Percentiles rank a stretch among this genome's conserved stretches.
These are phyloP conservation scores for Antitrichia curtipendula DNA, from an alignment of 225 moss, liverwort and hornwort genomes.

Conservation along the genomic window DNA sequence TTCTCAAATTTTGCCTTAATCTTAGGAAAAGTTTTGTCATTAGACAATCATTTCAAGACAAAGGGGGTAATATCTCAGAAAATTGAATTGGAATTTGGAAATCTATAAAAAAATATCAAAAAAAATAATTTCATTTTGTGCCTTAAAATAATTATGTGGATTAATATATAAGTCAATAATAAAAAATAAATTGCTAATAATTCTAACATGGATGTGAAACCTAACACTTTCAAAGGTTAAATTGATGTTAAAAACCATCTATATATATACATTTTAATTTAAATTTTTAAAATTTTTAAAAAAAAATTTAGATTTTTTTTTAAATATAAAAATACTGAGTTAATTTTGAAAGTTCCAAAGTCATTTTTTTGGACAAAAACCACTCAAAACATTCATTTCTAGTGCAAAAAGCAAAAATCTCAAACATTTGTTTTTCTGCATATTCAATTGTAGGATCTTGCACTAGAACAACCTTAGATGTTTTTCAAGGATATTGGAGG, in stretches of 20 bases:
- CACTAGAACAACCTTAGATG: too few species aligned
- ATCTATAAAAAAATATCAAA: not conserved
- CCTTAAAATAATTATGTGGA: not conserved
- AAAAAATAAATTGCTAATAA: not conserved
- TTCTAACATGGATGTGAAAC: not conserved
- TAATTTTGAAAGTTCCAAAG: rapidly evolving
- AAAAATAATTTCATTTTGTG: not conserved
- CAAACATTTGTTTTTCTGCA: too few species aligned
- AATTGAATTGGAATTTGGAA: not conserved
- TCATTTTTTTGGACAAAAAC: not conserved
- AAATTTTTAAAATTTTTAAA: too few species aligned
- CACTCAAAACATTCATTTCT: not conserved
- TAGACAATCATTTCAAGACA: too few species aligned
- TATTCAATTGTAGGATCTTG: too few species aligned
- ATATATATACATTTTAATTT: too few species aligned
- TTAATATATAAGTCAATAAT: not conserved
- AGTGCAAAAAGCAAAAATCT: not conserved
- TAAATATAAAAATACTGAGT: not conserved
- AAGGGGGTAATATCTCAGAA: too few species aligned
- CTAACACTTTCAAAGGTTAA: not conserved
- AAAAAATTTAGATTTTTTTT: too few species aligned
- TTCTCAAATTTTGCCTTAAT: too few species aligned
- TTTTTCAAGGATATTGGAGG: too few species aligned
- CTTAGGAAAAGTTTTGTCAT: too few species aligned
- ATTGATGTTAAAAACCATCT: not conserved